Base-by-base conservation (phyloP, 2,329 filamentous ascomycete genomes). In the Colletotrichum sp. region DNA sequence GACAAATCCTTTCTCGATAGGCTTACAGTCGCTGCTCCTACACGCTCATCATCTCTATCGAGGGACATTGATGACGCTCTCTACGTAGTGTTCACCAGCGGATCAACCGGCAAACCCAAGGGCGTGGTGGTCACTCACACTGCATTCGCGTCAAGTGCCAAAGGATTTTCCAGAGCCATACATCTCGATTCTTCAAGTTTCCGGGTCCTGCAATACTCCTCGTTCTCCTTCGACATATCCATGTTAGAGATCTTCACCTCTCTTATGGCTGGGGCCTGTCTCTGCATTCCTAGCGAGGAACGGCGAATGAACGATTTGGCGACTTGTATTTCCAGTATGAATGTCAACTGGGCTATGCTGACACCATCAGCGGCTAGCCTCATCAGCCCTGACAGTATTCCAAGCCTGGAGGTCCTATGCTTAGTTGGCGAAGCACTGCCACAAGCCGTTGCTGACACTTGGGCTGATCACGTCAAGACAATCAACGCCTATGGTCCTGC, bases 161-260 rank as follows among this genome's bases (percentile, higher is more conserved):
- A 31, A 2, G 72, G 69, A 2, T 73, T 66, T 13, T 66, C 67
- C 11, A 47, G 47, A 15, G 67, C 71, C 4, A 73, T 73, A 6
- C 8, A 21, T 16, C 71, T 73, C 34, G 58, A 72, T 12, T 24
- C 34, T 1, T 47, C 57, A 6, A 12, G 15, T 11, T 34, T 27
- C 5, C 76, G 73, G 3, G 79, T 83, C 1, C 76, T 87, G 2
- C 84, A 86, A 65, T 84, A 86, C 70, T 84, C 79, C 21, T 79
- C 85, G 1, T 81, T 79, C 34, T 80, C 79, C 7, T 87, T 87
- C 75, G 86, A 88, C 69, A 77, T 86, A 69, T 84, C 84, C 1
- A 61, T 86, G 5, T 54, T 71, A 8, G 82, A 84, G 58, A 82
- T 85, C 70, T 82, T 84, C 62, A 81, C 80, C 2, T 81, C 82